Evolutionary conservation across 75 land plant species (phyloP), one percentile per base, ranked within the genome.

Genomic region (Chamaecyparis obtusa): DNA sequence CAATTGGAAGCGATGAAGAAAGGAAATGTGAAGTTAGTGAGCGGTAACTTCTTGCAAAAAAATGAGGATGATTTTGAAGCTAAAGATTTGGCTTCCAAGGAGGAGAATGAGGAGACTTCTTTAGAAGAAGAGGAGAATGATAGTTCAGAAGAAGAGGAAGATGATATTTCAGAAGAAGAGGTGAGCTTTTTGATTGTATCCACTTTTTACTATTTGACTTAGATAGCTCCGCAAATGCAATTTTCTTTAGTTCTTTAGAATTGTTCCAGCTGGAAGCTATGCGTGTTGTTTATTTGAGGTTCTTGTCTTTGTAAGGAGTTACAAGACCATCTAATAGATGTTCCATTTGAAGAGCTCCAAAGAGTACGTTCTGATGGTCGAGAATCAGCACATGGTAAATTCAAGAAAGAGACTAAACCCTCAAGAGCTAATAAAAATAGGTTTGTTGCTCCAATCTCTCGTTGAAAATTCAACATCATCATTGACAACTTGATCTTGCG

Each of bases 291-390:
- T 11, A 79, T 79, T 14, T 39, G 43, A 15, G 7, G 15, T 76
- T 76, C 41, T 41, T 79, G 43, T 33, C 24, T 13, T 48, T 49
- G 33, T 83, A 32, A 83, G 85, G 92, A 87, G 55, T 75, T 91
- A 41, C 83, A 84, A 89, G 86, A 67, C 60, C 86, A 89, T 56
- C 88, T 91, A 36, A 90, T 90, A 51, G 91, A 89, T 89, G 83
- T 91, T 57, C 90, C 92, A 54, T 91, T 91, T 85, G 92, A 91
- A 76, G 83, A 79, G 39, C 91, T 91, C 17, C 92, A 91, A 33
- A 82, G 87, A 88, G 91, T 88, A 39, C 87, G 87, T 32, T 79
- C 92, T 72, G 85, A 72, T 83, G 92, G 92, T 27, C 92, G 85
- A 83, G 85, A 83, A 83, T 49, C 57, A 83, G 30, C 64, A 8